A percentile compares a stretch with the other conserved stretches of the same genome.
Evolutionary conservation across 2,329 filamentous ascomycete genomes (phyloP).

Genomic region (Aspergillus sclerotialis): DNA sequence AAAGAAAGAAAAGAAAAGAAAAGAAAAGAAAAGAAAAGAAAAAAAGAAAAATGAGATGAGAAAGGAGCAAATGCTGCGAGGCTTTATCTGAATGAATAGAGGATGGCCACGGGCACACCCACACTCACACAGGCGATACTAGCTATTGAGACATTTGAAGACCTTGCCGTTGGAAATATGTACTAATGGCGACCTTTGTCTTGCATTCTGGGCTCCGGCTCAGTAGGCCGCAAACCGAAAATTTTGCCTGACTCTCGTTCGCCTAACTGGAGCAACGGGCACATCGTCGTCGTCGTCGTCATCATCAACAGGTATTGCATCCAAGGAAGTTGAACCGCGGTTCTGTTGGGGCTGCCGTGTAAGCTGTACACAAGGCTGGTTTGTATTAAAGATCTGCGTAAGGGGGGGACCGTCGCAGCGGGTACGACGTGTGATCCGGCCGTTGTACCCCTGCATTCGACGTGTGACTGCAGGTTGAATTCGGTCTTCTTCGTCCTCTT

Average conservation of each 20-base stretch:
- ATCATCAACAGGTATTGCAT: constrained; percentile 20
- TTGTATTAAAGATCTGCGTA: neutral
- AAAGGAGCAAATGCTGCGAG: neutral
- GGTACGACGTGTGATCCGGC: too few species aligned
- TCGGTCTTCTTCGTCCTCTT: constrained; percentile 16
- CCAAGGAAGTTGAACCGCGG: constrained; percentile 13
- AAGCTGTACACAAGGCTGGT: neutral
- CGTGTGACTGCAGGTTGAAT: constrained; percentile 10
- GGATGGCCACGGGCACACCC: too few species aligned
- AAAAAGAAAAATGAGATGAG: too few species aligned
- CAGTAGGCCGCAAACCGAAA: constrained; percentile 4
- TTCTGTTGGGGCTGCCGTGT: constrained; percentile 1
- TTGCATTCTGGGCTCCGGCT: neutral
- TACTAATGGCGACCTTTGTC: too few species aligned
- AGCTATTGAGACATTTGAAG: neutral
- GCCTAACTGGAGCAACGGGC: constrained; percentile 16
- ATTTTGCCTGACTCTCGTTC: constrained; percentile 12
- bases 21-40: too few species aligned
- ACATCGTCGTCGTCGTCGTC: constrained; percentile 15
- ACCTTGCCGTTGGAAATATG: too few species aligned
- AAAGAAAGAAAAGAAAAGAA: too few species aligned
- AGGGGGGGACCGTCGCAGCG: neutral
- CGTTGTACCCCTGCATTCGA: constrained; percentile 7
- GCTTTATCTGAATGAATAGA: too few species aligned
- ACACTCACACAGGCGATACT: too few species aligned